Base-by-base conservation (phyloP, 768 basidiomycete species). In the Boletus sp. region DNA sequence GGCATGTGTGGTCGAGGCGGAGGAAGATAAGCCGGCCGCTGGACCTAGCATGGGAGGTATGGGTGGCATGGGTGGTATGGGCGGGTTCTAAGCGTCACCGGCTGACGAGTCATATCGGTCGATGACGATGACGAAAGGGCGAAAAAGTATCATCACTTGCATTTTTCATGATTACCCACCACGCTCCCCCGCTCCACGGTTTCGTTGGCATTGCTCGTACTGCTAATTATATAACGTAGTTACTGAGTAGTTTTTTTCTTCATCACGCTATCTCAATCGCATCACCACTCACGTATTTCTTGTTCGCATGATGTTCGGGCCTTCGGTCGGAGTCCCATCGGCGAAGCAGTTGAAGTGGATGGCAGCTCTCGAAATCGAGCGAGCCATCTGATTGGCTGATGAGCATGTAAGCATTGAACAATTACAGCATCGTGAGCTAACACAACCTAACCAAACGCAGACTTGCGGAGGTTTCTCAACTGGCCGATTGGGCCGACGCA, bases 1-100 rank as follows among this genome's bases (percentile, higher is more conserved):
- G 78, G 88, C 85, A 41, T 90, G 91, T 70, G 83, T 98, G 40
- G 94, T 98, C 24, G 94, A 98, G 49, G 91, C 87, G 14, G 89
- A 90, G 62, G 94, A 97, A 69, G 84, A 90, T 61, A 80, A 89
- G 49, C 77, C 85, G 54, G 75, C 80, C 5, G 77, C 71, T 32
- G 71, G 72, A 68, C 82, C 80, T n/a, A 77, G 77, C 0, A 83
- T 83, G 81, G 81, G 81, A 1, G 84, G 83, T 7, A 86, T 84
- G 80, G 80, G 81, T 5, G 83, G 83, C 5, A 82, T 82, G 80
- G 75, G 76, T 17, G 77, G 77, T 28, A 84, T 83, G 81, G 79
- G 78, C 17, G 79, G 79, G 20, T 80, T 79, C 71, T 78, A 68
- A 73, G 59, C 33, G 15, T 44, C 11, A 3, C 41, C 11, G n/a